phyloP scores from a whole-genome alignment of 768 basidiomycete species.

The Mycena epipterygia region DNA sequence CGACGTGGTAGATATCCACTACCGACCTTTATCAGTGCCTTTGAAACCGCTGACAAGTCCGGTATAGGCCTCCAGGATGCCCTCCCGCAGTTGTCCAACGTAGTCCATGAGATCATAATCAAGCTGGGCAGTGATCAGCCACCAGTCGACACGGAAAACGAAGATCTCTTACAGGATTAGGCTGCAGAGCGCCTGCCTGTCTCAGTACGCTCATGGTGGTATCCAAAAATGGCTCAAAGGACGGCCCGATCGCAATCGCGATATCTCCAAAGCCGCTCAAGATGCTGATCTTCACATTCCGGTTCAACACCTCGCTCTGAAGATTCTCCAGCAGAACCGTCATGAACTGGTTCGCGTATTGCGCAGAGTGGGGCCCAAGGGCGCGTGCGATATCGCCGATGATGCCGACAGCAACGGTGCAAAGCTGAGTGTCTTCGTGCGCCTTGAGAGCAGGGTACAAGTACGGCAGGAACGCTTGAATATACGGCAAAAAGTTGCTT shows the following conservation, averaged over 20 bases:
- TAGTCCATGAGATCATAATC: constrained; percentile 96
- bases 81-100: constrained; percentile 89
- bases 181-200: constrained; percentile 91
- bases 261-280: constrained; percentile 97
- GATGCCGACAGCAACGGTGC: constrained; percentile 95
- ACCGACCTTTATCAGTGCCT: constrained; percentile 81
- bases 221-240: constrained; percentile 90
- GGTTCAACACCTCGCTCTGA: constrained; percentile 89
- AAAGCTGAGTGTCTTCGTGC: constrained; percentile 95
- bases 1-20: background rate
- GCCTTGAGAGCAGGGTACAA: constrained; percentile 91
- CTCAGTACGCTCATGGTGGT: constrained; percentile 92
- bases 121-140: constrained; percentile 56
- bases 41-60: constrained; percentile 94
- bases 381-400: constrained; percentile 98
- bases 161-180: constrained; percentile 78
- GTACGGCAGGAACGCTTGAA: constrained; percentile 87
- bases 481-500: constrained; percentile 83
- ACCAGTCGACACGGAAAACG: constrained; percentile 15
- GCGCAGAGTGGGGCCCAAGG: constrained; percentile 84
- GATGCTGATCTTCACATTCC: constrained; percentile 97
- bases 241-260: constrained; percentile 88
- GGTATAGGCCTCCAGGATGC: constrained; percentile 96
- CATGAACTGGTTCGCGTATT: constrained; percentile 93
- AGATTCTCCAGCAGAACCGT: constrained; percentile 91